These are phyloP conservation scores for Emergomyces africanus DNA, from an alignment of 2,329 filamentous ascomycete species.

Conservation along the genomic window DNA sequence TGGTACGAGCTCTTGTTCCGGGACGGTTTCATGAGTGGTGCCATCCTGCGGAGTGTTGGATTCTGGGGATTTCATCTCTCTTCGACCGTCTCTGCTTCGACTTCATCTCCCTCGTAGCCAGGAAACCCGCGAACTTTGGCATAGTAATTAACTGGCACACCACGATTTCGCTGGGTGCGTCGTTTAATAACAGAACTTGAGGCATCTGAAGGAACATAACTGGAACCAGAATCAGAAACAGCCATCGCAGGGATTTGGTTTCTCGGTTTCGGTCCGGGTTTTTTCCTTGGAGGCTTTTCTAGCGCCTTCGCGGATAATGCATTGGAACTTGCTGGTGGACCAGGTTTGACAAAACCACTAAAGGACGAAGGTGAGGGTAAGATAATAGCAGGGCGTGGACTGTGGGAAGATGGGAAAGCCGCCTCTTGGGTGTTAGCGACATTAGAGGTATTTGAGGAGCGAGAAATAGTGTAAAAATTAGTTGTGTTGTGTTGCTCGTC, in stretches of 20 bases:
- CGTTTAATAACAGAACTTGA: neutral
- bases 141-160: conserved; percentile 22
- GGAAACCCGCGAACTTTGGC: conserved; percentile 10
- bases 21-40: neutral
- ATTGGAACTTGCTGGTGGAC: neutral
- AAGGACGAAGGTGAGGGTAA: neutral
- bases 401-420: neutral
- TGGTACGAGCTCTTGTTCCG: neutral
- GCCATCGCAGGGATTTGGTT: neutral
- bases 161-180: conserved; percentile 18
- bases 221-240: neutral
- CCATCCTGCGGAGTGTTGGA: neutral
- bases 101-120: conserved; percentile 5
- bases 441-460: neutral
- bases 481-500: neutral
- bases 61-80: neutral
- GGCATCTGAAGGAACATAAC: neutral
- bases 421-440: neutral
- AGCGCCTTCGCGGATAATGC: neutral
- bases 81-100: neutral
- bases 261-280: neutral
- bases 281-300: neutral
- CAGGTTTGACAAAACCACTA: neutral
- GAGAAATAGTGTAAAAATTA: neutral
- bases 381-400: neutral